These are phyloP conservation scores for Fusarium subtropicale DNA, from an alignment of 2,329 filamentous ascomycete species.

Conservation along the genomic window DNA sequence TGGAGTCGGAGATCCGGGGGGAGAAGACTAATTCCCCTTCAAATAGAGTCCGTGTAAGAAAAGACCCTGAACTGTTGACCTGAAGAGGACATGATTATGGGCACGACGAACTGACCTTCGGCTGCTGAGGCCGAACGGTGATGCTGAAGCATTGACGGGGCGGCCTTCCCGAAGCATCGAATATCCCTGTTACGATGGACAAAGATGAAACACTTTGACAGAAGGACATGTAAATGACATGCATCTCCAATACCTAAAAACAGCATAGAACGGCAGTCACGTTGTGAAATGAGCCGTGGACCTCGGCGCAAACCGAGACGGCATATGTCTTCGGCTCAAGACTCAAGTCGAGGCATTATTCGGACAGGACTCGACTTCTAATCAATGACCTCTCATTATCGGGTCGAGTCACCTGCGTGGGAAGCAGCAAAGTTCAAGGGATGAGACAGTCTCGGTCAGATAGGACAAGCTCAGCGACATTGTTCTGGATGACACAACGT, in stretches of 20 bases:
- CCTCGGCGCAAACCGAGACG: conserved; percentile 25
- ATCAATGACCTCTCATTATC: conserved; percentile 33
- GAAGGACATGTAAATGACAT: conserved; percentile 38
- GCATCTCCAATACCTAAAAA: conserved; percentile 36
- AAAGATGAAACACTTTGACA: conserved; percentile 45
- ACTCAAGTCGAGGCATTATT: conserved; percentile 28
- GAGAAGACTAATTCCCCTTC: conserved; percentile 29
- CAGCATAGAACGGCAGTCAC: conserved; percentile 33
- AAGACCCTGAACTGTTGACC: conserved; percentile 6
- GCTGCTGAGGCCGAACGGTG: conserved; percentile 9
- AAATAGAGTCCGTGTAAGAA: conserved; percentile 6
- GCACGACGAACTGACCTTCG: conserved; percentile 1
- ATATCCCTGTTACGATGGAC: conserved; percentile 30
- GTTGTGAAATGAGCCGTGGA: conserved; percentile 42
- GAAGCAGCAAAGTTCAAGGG: conserved; percentile 31
- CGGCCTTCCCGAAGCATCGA: conserved; percentile 33
- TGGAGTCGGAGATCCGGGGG: conserved; percentile 30
- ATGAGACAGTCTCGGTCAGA: conserved; percentile 44
- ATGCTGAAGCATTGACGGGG: conserved; percentile 34
- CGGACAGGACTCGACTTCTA: conserved; percentile 18
- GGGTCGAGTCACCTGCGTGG: conserved; percentile 28
- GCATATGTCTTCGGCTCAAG: conserved; percentile 38
- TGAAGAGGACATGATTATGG: conserved; percentile 3
- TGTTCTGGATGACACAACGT: conserved; percentile 35
- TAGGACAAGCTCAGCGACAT: conserved; percentile 29